phyloP scores from a whole-genome alignment of 2,329 filamentous ascomycete species.

The Aspergillus pseudoglaucus region DNA sequence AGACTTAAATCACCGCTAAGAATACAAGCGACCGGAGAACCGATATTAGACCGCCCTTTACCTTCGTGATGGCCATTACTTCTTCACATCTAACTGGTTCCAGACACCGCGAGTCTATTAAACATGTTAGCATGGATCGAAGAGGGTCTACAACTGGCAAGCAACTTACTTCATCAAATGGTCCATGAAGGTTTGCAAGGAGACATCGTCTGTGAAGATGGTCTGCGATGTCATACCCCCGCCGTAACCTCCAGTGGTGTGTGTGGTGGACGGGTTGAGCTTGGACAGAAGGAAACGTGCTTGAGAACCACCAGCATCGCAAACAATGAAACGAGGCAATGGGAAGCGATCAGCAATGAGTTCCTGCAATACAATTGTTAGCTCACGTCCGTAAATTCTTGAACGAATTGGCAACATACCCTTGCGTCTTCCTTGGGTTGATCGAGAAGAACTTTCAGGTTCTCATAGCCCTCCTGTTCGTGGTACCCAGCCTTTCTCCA shows the following conservation, averaged over 20 bases:
- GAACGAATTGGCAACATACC: constrained; percentile 46
- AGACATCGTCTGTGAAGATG: constrained; percentile 98
- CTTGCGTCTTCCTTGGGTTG: constrained; percentile 95
- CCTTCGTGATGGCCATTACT: constrained; percentile 22
- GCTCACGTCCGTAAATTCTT: background rate
- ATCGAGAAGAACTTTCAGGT: constrained; percentile 80
- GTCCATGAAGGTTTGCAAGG: constrained; percentile 98
- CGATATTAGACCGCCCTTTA: constrained; percentile 26
- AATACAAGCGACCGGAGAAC: constrained; percentile 34
- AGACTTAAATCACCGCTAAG: constrained; percentile 34
- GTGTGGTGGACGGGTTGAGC: constrained; percentile 93
- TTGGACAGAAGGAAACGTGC: constrained; percentile 95
- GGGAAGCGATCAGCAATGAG: constrained; percentile 96
- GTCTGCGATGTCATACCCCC: constrained; percentile 88
- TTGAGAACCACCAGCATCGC: constrained; percentile 95
- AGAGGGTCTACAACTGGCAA: too few species aligned
- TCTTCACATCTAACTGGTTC: constrained; percentile 39
- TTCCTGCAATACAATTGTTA: constrained; percentile 53
- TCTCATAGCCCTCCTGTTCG: constrained; percentile 96
- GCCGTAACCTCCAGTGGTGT: constrained; percentile 87
- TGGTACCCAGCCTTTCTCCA: constrained; percentile 98
- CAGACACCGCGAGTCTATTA: constrained; percentile 44
- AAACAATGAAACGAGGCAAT: constrained; percentile 96
- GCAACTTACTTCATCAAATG: constrained; percentile 90
- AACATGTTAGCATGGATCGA: constrained; percentile 21